phyloP scores from a whole-genome alignment of 108 stramenopile species.

The Aurantiochytrium sp. region DNA sequence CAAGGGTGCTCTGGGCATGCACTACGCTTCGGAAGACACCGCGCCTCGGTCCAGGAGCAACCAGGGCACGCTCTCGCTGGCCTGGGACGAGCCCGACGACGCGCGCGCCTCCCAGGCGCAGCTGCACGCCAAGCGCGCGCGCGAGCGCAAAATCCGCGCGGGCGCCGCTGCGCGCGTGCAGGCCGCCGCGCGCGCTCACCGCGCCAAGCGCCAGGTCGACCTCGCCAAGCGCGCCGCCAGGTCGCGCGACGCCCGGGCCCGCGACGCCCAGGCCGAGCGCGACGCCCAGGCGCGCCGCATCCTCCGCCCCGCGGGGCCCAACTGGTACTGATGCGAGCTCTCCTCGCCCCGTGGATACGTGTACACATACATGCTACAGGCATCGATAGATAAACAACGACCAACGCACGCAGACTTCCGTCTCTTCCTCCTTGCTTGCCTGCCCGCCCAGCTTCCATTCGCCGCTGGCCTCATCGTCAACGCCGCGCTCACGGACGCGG shows the following conservation, averaged over 20 bases:
- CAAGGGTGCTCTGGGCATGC: not conserved
- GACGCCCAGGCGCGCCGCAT: not conserved
- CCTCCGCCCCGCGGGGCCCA: not conserved
- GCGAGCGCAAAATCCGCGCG: not conserved
- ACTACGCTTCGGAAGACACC: not conserved
- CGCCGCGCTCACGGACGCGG: too few species aligned
- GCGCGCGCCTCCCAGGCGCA: not conserved
- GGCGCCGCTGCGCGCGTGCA: not conserved
- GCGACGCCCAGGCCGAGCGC: not conserved
- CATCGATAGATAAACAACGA: too few species aligned
- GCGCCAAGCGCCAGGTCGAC: not conserved
- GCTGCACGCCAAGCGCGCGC: not conserved
- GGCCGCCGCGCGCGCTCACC: not conserved
- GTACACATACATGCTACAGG: too few species aligned
- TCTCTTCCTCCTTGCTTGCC: too few species aligned
- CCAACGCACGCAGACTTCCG: too few species aligned
- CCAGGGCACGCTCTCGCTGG: not conserved
- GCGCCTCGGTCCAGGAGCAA: not conserved
- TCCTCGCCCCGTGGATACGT: too few species aligned
- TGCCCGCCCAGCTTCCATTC: too few species aligned
- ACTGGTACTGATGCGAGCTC: not conserved
- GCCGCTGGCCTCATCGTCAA: too few species aligned
- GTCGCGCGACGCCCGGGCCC: not conserved
- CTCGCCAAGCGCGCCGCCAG: not conserved
- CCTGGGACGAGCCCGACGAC: not conserved